A percentile compares a stretch with the other conserved stretches of the same genome.
Evolutionary conservation across 139 green algal species (phyloP).

Genomic region (Chlamydomonas sp.): DNA sequence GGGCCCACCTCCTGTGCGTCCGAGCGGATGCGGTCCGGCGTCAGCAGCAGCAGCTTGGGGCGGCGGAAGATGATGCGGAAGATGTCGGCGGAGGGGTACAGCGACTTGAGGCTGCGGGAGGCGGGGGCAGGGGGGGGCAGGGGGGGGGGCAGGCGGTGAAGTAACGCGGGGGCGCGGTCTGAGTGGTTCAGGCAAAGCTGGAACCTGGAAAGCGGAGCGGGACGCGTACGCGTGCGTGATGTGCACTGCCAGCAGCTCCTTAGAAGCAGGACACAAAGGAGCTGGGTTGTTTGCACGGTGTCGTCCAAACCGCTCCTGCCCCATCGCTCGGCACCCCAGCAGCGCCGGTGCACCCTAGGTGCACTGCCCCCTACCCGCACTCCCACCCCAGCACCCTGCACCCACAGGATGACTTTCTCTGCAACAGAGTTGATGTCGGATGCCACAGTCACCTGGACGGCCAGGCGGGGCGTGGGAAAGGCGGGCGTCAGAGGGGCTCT

Average conservation of each 20-base stretch:
- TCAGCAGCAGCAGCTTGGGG: conserved; percentile 47
- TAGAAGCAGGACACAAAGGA: too few relatives aligned
- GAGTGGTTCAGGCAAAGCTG: background rate
- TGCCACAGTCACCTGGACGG: conserved; percentile 16
- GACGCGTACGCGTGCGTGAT: too few relatives aligned
- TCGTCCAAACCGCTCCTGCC: too few relatives aligned
- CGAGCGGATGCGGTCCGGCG: conserved; percentile 4
- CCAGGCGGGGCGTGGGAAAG: too few relatives aligned
- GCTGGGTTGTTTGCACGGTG: background rate
- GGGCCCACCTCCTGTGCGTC: conserved; percentile 38
- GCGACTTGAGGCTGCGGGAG: conserved; percentile 17
- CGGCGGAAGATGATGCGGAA: conserved; percentile 25
- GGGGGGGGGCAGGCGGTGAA: too few relatives aligned
- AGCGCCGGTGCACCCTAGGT: too few relatives aligned
- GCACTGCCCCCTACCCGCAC: background rate
- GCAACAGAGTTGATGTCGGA: conserved; percentile 24
- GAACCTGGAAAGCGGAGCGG: too few relatives aligned
- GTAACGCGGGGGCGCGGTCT: too few relatives aligned
- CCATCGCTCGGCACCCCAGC: too few relatives aligned
- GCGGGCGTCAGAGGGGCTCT: too few relatives aligned
- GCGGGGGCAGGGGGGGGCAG: too few relatives aligned
- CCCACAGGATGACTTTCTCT: conserved; percentile 40
- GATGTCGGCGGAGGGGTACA: conserved; percentile 38
- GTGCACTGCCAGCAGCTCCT: too few relatives aligned
- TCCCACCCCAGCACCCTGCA: background rate